phyloP scores from a whole-genome alignment of 208 protist species.

The Zelonia costaricensis region DNA sequence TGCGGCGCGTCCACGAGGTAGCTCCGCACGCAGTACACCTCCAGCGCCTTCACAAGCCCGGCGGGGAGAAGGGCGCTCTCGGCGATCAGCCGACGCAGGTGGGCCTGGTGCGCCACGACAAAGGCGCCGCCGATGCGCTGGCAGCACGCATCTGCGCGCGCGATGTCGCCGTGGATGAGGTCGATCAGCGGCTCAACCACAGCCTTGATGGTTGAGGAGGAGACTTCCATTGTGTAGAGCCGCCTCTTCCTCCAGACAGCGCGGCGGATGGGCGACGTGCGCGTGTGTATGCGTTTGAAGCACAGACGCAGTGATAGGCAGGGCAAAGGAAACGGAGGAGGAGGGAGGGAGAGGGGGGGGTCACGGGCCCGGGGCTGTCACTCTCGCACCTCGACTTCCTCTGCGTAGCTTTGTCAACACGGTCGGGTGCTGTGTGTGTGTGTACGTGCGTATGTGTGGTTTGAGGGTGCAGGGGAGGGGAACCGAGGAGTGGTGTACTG shows the following conservation, averaged over 20 bases:
- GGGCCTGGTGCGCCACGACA: constrained; percentile 31
- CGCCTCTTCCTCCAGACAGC: not conserved
- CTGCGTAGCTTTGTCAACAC: no score
- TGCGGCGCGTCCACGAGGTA: constrained; percentile 39
- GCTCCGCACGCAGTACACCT: constrained; percentile 58
- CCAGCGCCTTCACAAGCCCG: constrained; percentile 42
- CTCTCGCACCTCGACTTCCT: no score
- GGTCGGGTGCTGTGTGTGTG: no score
- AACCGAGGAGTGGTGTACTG: no score
- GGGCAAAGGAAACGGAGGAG: not conserved
- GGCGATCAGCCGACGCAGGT: constrained; percentile 30
- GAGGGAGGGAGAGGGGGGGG: not conserved
- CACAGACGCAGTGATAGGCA: no score
- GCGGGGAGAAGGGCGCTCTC: constrained; percentile 18
- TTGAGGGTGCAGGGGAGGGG: no score
- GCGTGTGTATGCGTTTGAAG: not conserved
- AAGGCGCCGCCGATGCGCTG: constrained; percentile 42
- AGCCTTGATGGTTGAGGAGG: not conserved
- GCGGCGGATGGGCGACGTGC: not conserved
- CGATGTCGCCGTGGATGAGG: constrained; percentile 64
- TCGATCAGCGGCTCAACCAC: constrained; percentile 63
- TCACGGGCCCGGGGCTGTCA: no score
- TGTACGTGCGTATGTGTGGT: not conserved
- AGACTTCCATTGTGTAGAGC: constrained; percentile 3
- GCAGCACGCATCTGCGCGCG: constrained; percentile 42